phyloP scores from a whole-genome alignment of 805 yeast species.

The Wickerhamomyces kurtzmanii region DNA sequence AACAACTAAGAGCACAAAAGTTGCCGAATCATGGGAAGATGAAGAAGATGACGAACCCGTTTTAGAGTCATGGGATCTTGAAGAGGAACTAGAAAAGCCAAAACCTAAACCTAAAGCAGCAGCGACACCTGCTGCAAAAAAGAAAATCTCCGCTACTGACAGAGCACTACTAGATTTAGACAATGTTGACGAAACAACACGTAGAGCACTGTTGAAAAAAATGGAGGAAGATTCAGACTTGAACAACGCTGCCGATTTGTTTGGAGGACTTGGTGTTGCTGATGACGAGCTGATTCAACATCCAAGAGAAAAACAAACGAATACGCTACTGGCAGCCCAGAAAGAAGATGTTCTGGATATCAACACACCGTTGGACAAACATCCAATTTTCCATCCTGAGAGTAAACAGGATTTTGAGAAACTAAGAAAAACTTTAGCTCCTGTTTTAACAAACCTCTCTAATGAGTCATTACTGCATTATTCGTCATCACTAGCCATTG shows the following conservation, averaged over 20 bases:
- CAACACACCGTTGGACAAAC: conserved; percentile 60
- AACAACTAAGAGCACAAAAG: conserved; percentile 34
- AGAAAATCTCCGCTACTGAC: conserved; percentile 26
- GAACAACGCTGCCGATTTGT: conserved; percentile 87
- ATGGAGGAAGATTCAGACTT: conserved; percentile 83
- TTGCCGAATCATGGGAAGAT: conserved; percentile 74
- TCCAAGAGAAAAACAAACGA: conserved; percentile 29
- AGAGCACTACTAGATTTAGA: conserved; percentile 48
- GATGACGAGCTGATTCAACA: too few relatives aligned
- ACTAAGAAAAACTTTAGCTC: conserved; percentile 61
- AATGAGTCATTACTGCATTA: conserved; percentile 58
- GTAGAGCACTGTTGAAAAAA: conserved; percentile 61
- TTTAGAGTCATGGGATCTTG: conserved; percentile 86
- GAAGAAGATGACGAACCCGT: conserved; percentile 73
- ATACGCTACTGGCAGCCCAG: conserved; percentile 19
- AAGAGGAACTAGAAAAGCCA: conserved; percentile 48
- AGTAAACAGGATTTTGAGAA: conserved; percentile 73
- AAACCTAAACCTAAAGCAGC: conserved; percentile 16
- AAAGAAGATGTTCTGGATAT: conserved; percentile 29
- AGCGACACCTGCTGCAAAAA: conserved; percentile 19
- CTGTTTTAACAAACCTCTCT: conserved; percentile 50
- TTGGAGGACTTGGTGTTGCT: conserved; percentile 58
- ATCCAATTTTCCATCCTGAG: conserved; percentile 80
- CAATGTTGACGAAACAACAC: conserved; percentile 61
- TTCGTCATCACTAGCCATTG: conserved; percentile 69